phyloP scores from a whole-genome alignment of 2,329 filamentous ascomycete genomes.

The Ceratocystis alfenasii region DNA sequence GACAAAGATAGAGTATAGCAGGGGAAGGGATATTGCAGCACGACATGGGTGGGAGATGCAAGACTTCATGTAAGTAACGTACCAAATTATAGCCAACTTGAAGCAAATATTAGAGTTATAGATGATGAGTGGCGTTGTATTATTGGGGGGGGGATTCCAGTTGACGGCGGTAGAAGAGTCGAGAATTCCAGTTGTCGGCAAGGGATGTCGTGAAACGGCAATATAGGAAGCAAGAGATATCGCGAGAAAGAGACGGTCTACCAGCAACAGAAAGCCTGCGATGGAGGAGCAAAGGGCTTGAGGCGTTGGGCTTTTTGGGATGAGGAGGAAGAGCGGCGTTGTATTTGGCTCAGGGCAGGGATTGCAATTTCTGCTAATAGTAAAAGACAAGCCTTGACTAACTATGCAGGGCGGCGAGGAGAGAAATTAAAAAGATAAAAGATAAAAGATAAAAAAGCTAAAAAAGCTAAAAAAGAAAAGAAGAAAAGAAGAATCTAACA shows the following conservation, averaged over 20 bases:
- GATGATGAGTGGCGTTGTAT: not conserved
- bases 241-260: not conserved
- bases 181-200: slow-evolving; percentile 1
- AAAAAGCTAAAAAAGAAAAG: not conserved
- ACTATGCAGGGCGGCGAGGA: slow-evolving; percentile 1
- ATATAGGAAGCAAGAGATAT: not conserved
- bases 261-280: not conserved
- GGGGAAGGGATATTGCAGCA: not conserved
- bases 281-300: not conserved
- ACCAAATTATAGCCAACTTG: not conserved
- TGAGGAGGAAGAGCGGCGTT: not conserved
- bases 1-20: not conserved
- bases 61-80: not conserved
- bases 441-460: not conserved
- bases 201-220: not conserved
- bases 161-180: not conserved
- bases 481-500: not conserved
- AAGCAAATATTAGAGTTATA: not conserved
- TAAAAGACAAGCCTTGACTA: slow-evolving; percentile 1
- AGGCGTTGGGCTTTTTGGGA: not conserved
- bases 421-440: slow-evolving; percentile 3
- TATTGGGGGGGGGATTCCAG: not conserved
- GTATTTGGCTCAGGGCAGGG: not conserved
- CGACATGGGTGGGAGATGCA: not conserved
- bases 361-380: slow-evolving; percentile 1